Conservation (phyloP, 768 basidiomycete species). For the Pleurotus djamor region DNA sequence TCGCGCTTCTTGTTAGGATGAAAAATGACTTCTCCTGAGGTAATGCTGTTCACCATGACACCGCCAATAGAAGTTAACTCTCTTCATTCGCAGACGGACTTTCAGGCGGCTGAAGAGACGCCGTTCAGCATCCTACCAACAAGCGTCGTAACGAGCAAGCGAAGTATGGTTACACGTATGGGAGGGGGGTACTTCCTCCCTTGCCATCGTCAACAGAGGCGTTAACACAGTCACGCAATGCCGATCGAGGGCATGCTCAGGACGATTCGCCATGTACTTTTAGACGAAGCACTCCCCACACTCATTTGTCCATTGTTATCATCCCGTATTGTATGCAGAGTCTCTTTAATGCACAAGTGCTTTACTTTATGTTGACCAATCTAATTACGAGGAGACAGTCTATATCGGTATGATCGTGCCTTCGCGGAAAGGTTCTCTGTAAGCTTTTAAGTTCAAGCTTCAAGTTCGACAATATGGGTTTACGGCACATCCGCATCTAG, state of each 20-base stretch:
- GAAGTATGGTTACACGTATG: conserved; percentile 69
- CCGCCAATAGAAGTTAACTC: too few species aligned
- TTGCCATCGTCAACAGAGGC: conserved; percentile 1
- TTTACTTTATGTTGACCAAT: too few species aligned
- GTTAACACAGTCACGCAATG: not conserved
- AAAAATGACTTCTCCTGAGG: conserved; percentile 56
- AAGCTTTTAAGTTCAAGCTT: too few species aligned
- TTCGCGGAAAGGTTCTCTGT: too few species aligned
- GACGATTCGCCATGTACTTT: not conserved
- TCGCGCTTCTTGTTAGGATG: conserved; percentile 73
- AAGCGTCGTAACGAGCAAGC: conserved; percentile 74
- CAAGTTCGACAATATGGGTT: too few species aligned
- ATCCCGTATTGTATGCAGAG: not conserved
- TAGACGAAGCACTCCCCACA: not conserved
- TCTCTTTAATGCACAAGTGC: too few species aligned
- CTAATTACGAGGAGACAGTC: too few species aligned
- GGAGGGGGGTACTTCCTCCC: conserved; percentile 39
- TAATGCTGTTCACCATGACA: conserved; percentile 15
- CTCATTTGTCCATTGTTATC: not conserved
- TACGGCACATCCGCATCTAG: too few species aligned
- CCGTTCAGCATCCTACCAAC: conserved; percentile 63
- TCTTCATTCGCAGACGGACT: conserved; percentile 3
- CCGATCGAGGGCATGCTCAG: conserved; percentile 5
- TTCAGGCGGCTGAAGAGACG: conserved; percentile 40
- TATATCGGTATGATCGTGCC: too few species aligned